Evolutionary conservation across 495 filamentous ascomycete genomes (phyloP).

Genomic region (Beverwykella pulmonaria): DNA sequence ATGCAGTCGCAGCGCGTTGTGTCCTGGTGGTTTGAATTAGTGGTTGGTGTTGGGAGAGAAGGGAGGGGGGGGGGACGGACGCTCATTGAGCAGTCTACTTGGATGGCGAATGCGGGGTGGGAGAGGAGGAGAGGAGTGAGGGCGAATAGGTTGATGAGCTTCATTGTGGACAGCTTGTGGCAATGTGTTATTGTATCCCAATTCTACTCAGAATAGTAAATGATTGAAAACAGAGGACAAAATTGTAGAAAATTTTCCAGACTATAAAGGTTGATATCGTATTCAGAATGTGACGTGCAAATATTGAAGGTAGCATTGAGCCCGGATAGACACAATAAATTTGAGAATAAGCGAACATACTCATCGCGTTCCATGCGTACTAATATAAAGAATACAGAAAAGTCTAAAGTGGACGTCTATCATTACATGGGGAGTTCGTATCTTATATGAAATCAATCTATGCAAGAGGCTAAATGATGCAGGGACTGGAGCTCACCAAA

Average conservation of each 20-base stretch:
- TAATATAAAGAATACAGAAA: not conserved
- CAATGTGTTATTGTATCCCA: not conserved
- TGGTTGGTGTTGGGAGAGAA: not conserved
- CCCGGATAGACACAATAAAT: not conserved
- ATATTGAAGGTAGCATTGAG: not conserved
- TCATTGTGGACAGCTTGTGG: not conserved
- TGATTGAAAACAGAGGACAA: too few relatives aligned
- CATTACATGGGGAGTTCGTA: not conserved
- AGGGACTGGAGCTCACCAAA: not conserved
- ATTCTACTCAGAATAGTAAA: too few relatives aligned
- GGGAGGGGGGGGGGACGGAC: not conserved
- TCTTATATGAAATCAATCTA: not conserved
- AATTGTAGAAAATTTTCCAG: too few relatives aligned
- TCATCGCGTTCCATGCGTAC: not conserved
- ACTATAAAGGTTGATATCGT: not conserved
- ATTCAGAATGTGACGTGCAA: not conserved
- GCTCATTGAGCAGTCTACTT: slow-evolving; percentile 24
- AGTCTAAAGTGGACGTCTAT: not conserved
- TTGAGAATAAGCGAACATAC: not conserved
- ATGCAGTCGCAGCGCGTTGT: slow-evolving; percentile 27
- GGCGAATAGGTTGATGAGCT: not conserved
- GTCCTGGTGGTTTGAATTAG: slow-evolving; percentile 8
- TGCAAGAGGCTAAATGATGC: not conserved
- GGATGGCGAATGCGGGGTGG: not conserved
- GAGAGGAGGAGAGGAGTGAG: slow-evolving; percentile 6